phyloP scores from a whole-genome alignment of 129 eudicot genomes.

The Flaveria robusta region DNA sequence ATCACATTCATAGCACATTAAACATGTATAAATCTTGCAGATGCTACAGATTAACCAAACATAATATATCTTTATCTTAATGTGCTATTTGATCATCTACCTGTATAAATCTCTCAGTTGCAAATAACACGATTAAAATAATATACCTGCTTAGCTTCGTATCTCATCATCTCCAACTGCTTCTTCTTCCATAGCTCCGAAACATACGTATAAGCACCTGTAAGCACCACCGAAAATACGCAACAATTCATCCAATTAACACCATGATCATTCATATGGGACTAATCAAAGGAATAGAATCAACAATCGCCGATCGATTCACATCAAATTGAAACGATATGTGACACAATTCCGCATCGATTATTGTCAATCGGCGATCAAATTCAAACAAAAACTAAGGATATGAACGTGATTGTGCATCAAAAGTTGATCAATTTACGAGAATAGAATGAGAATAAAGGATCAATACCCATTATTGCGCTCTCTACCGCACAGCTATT shows the following conservation, averaged over 20 bases:
- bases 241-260: neutral
- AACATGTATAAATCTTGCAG: neutral
- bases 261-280: neutral
- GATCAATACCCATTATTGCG: constrained; percentile 32
- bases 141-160: constrained; percentile 3
- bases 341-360: neutral
- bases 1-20: neutral
- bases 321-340: neutral
- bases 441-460: too few species aligned
- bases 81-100: too few species aligned
- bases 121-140: neutral
- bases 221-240: neutral
- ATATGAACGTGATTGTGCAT: neutral
- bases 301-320: neutral
- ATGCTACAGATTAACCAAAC: neutral
- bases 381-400: neutral
- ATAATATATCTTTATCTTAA: neutral
- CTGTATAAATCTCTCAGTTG: neutral
- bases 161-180: constrained; percentile 7
- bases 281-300: neutral
- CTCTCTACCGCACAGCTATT: constrained; percentile 10
- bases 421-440: neutral
- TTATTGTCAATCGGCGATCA: neutral
- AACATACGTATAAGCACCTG: constrained; percentile 14
- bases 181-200: constrained; percentile 20